A percentile compares a stretch with the other conserved stretches of the same genome.
Conservation (phyloP, 208 protist species). For the Trypanosomatidae sp. region DNA sequence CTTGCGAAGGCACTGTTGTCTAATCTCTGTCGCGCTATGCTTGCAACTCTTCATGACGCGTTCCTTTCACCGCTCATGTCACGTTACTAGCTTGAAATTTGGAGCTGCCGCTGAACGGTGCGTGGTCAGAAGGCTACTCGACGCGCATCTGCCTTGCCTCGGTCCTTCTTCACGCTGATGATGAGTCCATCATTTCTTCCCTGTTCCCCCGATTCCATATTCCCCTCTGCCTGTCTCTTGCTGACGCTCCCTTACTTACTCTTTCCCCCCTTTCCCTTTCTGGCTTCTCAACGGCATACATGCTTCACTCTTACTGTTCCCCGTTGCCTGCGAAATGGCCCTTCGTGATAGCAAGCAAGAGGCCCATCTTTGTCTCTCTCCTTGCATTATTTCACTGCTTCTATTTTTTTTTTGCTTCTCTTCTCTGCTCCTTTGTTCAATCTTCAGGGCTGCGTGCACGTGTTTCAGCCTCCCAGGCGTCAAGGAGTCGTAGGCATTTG, state of each 20-base stretch:
- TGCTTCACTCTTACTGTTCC: neutral
- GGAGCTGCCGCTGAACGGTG: neutral
- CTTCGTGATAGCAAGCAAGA: neutral
- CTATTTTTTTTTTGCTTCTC: neutral
- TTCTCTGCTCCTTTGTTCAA: neutral
- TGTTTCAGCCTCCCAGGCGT: neutral
- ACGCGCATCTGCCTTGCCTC: neutral
- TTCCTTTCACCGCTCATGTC: neutral
- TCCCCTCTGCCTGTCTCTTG: neutral
- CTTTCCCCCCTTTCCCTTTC: neutral
- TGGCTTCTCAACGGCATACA: neutral
- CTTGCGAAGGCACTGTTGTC: neutral
- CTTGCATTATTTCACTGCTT: neutral
- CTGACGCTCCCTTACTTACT: neutral
- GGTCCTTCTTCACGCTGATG: neutral
- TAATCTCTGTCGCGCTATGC: neutral
- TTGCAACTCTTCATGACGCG: neutral
- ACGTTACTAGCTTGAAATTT: neutral
- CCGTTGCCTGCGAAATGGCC: neutral
- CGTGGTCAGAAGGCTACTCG: neutral
- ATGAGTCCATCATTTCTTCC: neutral
- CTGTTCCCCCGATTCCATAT: neutral
- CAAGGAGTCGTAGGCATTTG: neutral
- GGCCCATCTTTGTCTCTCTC: neutral
- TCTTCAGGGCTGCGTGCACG: neutral